Percentiles rank a stretch among this genome's conserved stretches.
Evolutionary conservation across 108 stramenopile genomes (phyloP).

Genomic region (Cylindrotheca closterium): DNA sequence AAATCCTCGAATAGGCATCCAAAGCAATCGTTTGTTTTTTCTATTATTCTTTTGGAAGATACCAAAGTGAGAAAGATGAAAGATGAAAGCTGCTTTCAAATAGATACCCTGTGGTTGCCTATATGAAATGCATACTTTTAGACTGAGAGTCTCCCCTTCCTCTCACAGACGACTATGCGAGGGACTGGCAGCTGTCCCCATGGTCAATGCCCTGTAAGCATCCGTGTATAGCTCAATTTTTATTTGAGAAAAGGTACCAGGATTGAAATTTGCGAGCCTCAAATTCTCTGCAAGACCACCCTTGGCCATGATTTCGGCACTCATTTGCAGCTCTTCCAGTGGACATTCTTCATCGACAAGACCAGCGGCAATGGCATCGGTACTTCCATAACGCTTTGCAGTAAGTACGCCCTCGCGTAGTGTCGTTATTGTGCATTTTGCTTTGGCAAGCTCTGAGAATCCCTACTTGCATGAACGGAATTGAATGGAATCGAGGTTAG

Average conservation of each 20-base stretch:
- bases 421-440: slow-evolving; percentile 35
- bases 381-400: slow-evolving; percentile 38
- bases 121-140: too few species aligned
- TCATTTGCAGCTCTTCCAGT: slow-evolving; percentile 22
- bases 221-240: slow-evolving; percentile 58
- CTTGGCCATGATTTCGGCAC: slow-evolving; percentile 34
- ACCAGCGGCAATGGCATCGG: slow-evolving; percentile 33
- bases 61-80: too few species aligned
- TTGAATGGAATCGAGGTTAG: too few species aligned
- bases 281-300: slow-evolving; percentile 37
- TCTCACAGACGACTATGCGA: slow-evolving; percentile 48
- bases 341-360: slow-evolving; percentile 42
- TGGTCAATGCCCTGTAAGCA: slow-evolving; percentile 51
- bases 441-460: slow-evolving; percentile 64
- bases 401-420: slow-evolving; percentile 47
- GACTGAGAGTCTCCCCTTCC: too few species aligned
- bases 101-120: too few species aligned
- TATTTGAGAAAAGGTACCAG: slow-evolving; percentile 35
- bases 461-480: too few species aligned
- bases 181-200: slow-evolving; percentile 28
- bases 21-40: too few species aligned
- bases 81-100: too few species aligned
- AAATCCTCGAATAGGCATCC: too few species aligned
- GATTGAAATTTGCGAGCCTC: slow-evolving; percentile 38
- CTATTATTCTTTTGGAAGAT: too few species aligned